Base-by-base conservation (phyloP, 371 early-diverging fungal genomes). In the Gilbertella persicaria region DNA sequence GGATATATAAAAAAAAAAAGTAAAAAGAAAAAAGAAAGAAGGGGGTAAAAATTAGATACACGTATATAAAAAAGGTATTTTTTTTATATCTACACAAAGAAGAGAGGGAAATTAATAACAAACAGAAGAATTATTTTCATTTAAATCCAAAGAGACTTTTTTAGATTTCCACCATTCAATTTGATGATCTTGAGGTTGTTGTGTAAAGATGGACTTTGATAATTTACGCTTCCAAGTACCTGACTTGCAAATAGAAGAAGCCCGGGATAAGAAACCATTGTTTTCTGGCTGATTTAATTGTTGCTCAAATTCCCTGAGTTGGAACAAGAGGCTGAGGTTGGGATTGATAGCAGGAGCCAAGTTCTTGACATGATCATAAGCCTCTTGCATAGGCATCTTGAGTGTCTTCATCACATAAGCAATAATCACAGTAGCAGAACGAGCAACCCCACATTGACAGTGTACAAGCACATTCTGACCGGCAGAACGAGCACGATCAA, bases 361-460 rank as follows among this genome's bases (percentile, higher is more conserved):
- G 26, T 65, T 48, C 66, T 90, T 88, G 30, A 94, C 94, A 62
- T 80, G 86, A 29, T 82, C 79, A 61, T 92, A 91, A 6, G 95
- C 93, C n/a, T 84, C 81, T 14, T 74, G 71, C 46, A 88, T 69
- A 3, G 78, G 73, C 66, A 88, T 53, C 1, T 64, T 54, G 44
- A 77, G 60, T 1, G 83, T 72, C 39, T 83, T 80, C 93, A 95
- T 95, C 51, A 92, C 82, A 65, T 92, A 95, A 4, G 93, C 95
- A 44, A 95, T 89, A 29, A 92, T 83, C 35, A 95, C 71, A 0
- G 90, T 83, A 7, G 95, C 96, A 10, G 93, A 92, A 30, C 96
- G 77, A 24, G 94, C 91, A 7, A 95, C 89, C 14, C 96, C 96
- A 58, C 89, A 80, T 62, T 92, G 91, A 68, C 96, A 96, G 55